These are phyloP conservation scores for Erucastrum elatum DNA, from an alignment of 345 rosid species.

Conservation along the genomic window DNA sequence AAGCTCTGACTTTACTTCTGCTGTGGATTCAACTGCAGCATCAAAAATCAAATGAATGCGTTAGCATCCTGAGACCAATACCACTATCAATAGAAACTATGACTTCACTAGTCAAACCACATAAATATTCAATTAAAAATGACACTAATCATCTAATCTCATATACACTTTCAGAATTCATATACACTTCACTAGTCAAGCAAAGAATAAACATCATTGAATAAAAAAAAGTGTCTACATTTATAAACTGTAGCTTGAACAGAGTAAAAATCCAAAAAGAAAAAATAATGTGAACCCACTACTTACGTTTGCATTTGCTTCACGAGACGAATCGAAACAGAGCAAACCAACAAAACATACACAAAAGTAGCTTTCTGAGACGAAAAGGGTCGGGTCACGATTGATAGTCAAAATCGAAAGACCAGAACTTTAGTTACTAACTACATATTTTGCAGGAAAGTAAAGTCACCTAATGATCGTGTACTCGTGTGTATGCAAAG, in stretches of 20 bases:
- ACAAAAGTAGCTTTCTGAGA: slow-evolving; percentile 19
- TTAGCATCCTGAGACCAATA: slow-evolving; percentile 7
- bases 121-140: not conserved
- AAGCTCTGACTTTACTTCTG: slow-evolving; percentile 40
- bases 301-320: slow-evolving; percentile 29
- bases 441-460: slow-evolving; percentile 20
- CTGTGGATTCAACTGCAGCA: slow-evolving; percentile 45
- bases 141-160: slow-evolving; percentile 8
- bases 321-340: slow-evolving; percentile 33
- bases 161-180: not conserved
- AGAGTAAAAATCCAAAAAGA: slow-evolving; percentile 31
- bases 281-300: slow-evolving; percentile 18
- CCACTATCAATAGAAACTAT: not conserved
- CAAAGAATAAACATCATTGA: slow-evolving; percentile 41
- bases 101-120: not conserved
- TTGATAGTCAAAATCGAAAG: not conserved
- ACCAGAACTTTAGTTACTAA: slow-evolving; percentile 4
- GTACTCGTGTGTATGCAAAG: too few relatives aligned
- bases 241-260: slow-evolving; percentile 27
- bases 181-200: slow-evolving; percentile 20
- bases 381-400: not conserved
- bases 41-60: slow-evolving; percentile 16
- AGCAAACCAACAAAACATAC: slow-evolving; percentile 10
- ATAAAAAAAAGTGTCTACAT: not conserved
- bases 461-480: not conserved